Conservation (phyloP, 2,329 filamentous ascomycete species). For the Chaetoscypha palmicola region DNA sequence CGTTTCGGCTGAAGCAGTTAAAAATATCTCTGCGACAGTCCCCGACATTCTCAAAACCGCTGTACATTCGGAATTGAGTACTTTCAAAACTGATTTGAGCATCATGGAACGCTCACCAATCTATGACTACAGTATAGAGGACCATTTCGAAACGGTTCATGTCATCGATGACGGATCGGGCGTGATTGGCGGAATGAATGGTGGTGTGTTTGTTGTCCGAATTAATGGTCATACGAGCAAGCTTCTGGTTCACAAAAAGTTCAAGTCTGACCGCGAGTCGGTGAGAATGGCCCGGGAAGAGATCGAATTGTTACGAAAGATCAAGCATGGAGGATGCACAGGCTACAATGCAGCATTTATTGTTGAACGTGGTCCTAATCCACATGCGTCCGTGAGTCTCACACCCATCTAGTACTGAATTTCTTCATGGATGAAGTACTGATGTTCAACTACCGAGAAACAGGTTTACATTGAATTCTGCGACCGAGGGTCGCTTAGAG, state of each 20-base stretch:
- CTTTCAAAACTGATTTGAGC: constrained; percentile 4
- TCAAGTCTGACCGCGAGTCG: constrained; percentile 2
- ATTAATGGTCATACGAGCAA: constrained; percentile 6
- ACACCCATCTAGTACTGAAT: no score
- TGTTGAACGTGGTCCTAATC: neutral
- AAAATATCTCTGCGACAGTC: no score
- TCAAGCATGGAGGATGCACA: constrained; percentile 20
- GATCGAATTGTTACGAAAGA: constrained; percentile 19
- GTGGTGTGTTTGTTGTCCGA: constrained; percentile 10
- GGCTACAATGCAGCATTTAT: constrained; percentile 21
- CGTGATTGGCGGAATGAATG: constrained; percentile 25
- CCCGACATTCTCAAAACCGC: no score
- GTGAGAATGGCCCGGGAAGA: constrained; percentile 12
- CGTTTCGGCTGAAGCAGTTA: no score
- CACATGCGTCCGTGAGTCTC: constrained; percentile 15
- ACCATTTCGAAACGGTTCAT: constrained; percentile 21
- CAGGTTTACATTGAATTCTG: constrained; percentile 29
- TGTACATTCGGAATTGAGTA: neutral
- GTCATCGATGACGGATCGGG: constrained; percentile 21
- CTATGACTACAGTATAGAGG: constrained; percentile 10
- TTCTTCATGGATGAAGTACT: no score
- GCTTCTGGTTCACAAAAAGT: constrained; percentile 19
- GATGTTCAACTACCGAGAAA: no score
- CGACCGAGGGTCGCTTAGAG: constrained; percentile 23
- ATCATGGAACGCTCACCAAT: constrained; percentile 5